These are phyloP conservation scores for Wallacemonas sp. DNA, from an alignment of 208 protist genomes.

Conservation along the genomic window DNA sequence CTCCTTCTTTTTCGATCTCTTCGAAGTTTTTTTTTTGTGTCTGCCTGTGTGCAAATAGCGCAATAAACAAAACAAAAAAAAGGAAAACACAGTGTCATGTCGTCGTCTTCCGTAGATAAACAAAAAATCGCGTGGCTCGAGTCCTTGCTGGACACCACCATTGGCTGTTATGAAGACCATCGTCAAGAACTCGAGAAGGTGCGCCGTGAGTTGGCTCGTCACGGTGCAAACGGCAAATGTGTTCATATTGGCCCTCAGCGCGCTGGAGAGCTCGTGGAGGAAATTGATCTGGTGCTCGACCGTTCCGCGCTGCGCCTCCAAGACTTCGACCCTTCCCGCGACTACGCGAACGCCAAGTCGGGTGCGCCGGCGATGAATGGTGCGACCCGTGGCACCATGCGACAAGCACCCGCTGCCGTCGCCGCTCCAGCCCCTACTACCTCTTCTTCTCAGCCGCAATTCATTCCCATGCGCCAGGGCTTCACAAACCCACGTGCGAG, in stretches of 20 bases:
- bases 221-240: constrained; percentile 20
- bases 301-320: constrained; percentile 30
- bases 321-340: constrained; percentile 15
- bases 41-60: too few species aligned
- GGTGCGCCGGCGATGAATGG: constrained; percentile 18
- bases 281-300: constrained; percentile 34
- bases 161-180: constrained; percentile 45
- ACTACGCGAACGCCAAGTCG: constrained; percentile 6
- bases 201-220: constrained; percentile 25
- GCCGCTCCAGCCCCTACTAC: not conserved
- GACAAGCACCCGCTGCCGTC: too few species aligned
- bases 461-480: constrained; percentile 21
- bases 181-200: constrained; percentile 45
- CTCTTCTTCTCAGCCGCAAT: too few species aligned
- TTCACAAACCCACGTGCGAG: constrained; percentile 11
- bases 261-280: constrained; percentile 24
- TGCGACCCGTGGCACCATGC: too few species aligned
- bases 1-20: too few species aligned
- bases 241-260: constrained; percentile 23
- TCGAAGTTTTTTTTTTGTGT: too few species aligned
- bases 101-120: constrained; percentile 3
- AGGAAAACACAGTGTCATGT: too few species aligned
- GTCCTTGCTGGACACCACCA: constrained; percentile 32
- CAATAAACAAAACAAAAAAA: too few species aligned
- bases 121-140: constrained; percentile 35